Evolutionary conservation across 1,139 yeast genomes (phyloP), one percentile per base, ranked within the genome.

Genomic region (Candida pseudoviswanathii): DNA sequence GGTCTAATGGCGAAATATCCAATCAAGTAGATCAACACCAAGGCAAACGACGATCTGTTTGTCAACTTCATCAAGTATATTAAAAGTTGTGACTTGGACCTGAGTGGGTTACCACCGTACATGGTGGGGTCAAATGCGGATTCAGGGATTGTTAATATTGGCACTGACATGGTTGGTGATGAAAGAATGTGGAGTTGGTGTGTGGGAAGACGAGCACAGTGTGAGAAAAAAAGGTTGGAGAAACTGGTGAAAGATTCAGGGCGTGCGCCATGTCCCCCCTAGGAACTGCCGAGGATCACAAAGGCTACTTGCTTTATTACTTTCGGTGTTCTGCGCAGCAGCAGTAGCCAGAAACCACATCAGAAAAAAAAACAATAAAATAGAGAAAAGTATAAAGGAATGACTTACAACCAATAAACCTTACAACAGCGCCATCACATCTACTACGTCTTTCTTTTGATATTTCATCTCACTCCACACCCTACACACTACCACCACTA

Each of bases 71-170:
- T 45, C 9, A 76, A 49, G 52, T 65, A 76, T 16, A 50, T 54
- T 11, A 71, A 53, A 22, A 73, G 52, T 16, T 59, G 57, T 3
- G 77, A 69, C 45, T 55, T 55, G n/a, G 62, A 58, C n/a, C 60
- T 51, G 39, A 2, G 60, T 47, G 2, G 55, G 49, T 10, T 55
- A 41, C 8, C 54, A 45, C 51, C 43, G 27, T 68, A 73, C 7
- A 61, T 53, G 16, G 62, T 54, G 2, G 72, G 65, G 50, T 75
- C 76, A 53, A 67, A 76, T 0, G 80, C 73, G 1, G 75, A 51
- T 52, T 76, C 81, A 2, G 81, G 80, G 0, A 76, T 73, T 1
- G 80, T 71, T 21, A 75, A 60, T 26, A 65, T 59, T 1, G 78
- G 78, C 5, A 75, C 65, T 10, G 58, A 51, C 57, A 54, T 54